A percentile compares a stretch with the other conserved stretches of the same genome.
Evolutionary conservation across 2,329 filamentous ascomycete genomes (phyloP).

Genomic region (Stachybotrys elegans): DNA sequence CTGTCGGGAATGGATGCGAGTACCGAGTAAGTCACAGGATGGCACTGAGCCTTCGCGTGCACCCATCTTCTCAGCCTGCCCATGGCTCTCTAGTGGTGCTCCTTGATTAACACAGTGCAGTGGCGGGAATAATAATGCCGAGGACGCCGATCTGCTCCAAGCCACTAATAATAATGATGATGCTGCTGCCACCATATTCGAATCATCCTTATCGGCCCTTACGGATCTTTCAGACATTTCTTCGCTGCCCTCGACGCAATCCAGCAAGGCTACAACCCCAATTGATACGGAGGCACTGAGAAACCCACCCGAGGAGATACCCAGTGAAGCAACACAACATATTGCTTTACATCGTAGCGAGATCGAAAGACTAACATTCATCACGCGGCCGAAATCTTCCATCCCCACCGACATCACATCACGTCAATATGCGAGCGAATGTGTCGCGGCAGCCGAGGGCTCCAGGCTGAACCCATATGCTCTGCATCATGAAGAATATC

Average conservation of each 20-base stretch:
- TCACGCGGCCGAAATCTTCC: constrained; percentile 71
- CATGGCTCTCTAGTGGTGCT: too few relatives aligned
- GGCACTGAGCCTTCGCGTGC: background rate
- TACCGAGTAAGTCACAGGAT: constrained; percentile 21
- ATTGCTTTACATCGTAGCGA: constrained; percentile 22
- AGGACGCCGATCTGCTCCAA: too few relatives aligned
- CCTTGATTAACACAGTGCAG: too few relatives aligned
- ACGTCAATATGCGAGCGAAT: constrained; percentile 83
- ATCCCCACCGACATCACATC: constrained; percentile 71
- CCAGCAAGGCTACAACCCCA: constrained; percentile 61
- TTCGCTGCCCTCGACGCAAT: constrained; percentile 47
- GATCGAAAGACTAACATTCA: constrained; percentile 38
- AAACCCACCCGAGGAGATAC: constrained; percentile 13
- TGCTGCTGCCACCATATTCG: constrained; percentile 34
- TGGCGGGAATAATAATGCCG: too few relatives aligned
- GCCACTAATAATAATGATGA: constrained; percentile 10
- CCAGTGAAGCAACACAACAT: too few relatives aligned
- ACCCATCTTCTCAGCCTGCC: too few relatives aligned
- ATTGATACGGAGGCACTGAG: constrained; percentile 33
- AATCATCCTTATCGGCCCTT: constrained; percentile 47
- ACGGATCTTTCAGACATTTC: constrained; percentile 53
- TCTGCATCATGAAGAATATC: constrained; percentile 79
- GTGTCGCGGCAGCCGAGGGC: constrained; percentile 81
- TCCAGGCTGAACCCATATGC: constrained; percentile 87
- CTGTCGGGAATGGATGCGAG: constrained; percentile 14